A percentile compares a stretch with the other conserved stretches of the same genome.
These are phyloP conservation scores for Entomortierella beljakovae DNA, from an alignment of 192 early-diverging fungal genomes.

Conservation along the genomic window DNA sequence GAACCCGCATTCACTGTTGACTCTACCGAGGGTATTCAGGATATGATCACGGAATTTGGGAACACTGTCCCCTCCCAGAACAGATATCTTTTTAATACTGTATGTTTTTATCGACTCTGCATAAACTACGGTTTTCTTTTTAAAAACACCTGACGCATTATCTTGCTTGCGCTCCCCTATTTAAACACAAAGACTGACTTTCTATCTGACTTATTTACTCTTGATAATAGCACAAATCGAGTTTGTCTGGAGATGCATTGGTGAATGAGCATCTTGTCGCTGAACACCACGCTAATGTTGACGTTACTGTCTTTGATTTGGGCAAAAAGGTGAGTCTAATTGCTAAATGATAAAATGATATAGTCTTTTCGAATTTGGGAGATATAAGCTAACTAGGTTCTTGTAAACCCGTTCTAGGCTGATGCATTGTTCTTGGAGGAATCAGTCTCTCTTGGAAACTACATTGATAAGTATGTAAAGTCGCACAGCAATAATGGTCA, in stretches of 20 bases:
- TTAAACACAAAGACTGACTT: slow-evolving; percentile 7
- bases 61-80: slow-evolving; percentile 25
- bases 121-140: background rate
- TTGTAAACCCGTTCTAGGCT: slow-evolving; percentile 11
- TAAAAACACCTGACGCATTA: background rate
- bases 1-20: slow-evolving; percentile 37
- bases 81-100: slow-evolving; percentile 47
- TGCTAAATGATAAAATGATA: background rate
- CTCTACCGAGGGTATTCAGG: slow-evolving; percentile 30
- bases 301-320: slow-evolving; percentile 47
- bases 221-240: slow-evolving; percentile 37
- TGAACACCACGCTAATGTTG: slow-evolving; percentile 46
- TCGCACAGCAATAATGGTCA: slow-evolving; percentile 14
- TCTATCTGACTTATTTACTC: slow-evolving; percentile 1
- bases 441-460: slow-evolving; percentile 40
- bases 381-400: no score
- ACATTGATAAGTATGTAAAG: slow-evolving; percentile 37
- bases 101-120: slow-evolving; percentile 10
- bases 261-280: slow-evolving; percentile 49
- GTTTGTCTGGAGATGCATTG: slow-evolving; percentile 45
- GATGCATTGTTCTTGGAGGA: slow-evolving; percentile 55
- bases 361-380: background rate
- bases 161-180: background rate
- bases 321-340: slow-evolving; percentile 22
- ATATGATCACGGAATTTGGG: slow-evolving; percentile 40